Evolutionary conservation across 768 basidiomycete species (phyloP), one percentile per base, ranked within the genome.

Genomic region (Mycena galopus): DNA sequence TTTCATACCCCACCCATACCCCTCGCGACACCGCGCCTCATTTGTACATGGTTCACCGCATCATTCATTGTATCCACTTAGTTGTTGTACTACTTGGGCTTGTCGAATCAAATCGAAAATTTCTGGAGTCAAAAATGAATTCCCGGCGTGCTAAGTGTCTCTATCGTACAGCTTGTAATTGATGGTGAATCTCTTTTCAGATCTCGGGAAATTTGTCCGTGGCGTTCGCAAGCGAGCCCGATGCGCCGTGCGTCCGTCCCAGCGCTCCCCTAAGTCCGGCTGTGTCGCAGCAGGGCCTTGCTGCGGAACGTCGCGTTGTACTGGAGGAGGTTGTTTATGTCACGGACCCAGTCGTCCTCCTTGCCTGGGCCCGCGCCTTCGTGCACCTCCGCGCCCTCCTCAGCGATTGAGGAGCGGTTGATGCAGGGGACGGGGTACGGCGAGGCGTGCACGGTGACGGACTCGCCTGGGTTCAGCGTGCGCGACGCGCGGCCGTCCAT

Each of bases 261-360:
- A 6, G 19, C 12, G 14, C 19, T n/a, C 21, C 21, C 21, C 44
- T 47, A 92, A n/a, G 89, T 89, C 73, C 93, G 88, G 78, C 89
- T 91, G 76, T 95, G 92, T 75, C 92, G 84, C 73, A 94, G 81
- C 71, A 95, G 83, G n/a, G 93, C 94, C 81, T 96, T 96, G 84
- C 94, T 95, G 79, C 94, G 85, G 82, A 98, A 98, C 0, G 96
- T 96, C 32, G 95, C 95, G 75, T 98, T 98, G 84, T 97, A 98
- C 82, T 97, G 96, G 67, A 98, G 83, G 69, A 98, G 83, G 75
- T 96, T 96, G 81, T 97, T 97, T 82, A 98, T 98, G 78, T 98
- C 96, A 66, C 94, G 88, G n/a, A 97, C 96, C 96, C 96, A 98
- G 77, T 96, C 96, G 78, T 96, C 94, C 76, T 95, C 94, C 78